Evolutionary conservation across 2,329 filamentous ascomycete species (phyloP).

Genomic region (Podosphaera aphanis): DNA sequence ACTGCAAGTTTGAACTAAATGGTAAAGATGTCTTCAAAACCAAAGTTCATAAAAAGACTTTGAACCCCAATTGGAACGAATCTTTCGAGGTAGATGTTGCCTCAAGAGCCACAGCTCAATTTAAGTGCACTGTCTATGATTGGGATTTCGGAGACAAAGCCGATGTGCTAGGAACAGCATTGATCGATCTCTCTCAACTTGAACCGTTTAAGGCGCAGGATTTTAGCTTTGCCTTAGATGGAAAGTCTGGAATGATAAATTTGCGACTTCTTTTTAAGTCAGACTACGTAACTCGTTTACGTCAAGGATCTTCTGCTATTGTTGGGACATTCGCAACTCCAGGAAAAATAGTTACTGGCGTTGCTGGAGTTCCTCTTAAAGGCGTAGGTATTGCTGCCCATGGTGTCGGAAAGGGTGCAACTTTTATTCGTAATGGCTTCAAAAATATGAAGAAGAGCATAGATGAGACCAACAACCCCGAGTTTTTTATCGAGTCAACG

Average conservation of each 20-base stretch:
- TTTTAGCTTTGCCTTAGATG: constrained; percentile 52
- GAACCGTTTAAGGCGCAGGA: constrained; percentile 72
- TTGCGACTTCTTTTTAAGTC: constrained; percentile 80
- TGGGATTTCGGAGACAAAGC: constrained; percentile 95
- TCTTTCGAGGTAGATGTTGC: constrained; percentile 69
- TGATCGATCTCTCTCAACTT: constrained; percentile 53
- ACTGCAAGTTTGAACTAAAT: constrained; percentile 82
- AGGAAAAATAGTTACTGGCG: constrained; percentile 63
- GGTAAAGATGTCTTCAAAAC: constrained; percentile 85
- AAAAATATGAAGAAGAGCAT: constrained; percentile 44
- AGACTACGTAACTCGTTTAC: constrained; percentile 64
- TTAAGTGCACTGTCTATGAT: constrained; percentile 67
- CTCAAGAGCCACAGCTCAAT: constrained; percentile 65
- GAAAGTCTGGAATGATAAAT: constrained; percentile 66
- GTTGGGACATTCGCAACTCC: constrained; percentile 70
- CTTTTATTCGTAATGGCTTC: constrained; percentile 71
- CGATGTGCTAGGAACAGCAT: constrained; percentile 60
- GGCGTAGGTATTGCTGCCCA: constrained; percentile 50
- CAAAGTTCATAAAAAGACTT: constrained; percentile 87
- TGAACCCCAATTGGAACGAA: constrained; percentile 89
- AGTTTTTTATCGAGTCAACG: constrained; percentile 17
- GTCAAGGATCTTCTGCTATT: constrained; percentile 84
- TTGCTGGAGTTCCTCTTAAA: constrained; percentile 79
- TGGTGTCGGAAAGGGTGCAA: constrained; percentile 61
- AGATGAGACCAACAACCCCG: constrained; percentile 17